A percentile compares a stretch with the other conserved stretches of the same genome.
phyloP scores from a whole-genome alignment of 2,329 filamentous ascomycete genomes.

The Coniella vitis region DNA sequence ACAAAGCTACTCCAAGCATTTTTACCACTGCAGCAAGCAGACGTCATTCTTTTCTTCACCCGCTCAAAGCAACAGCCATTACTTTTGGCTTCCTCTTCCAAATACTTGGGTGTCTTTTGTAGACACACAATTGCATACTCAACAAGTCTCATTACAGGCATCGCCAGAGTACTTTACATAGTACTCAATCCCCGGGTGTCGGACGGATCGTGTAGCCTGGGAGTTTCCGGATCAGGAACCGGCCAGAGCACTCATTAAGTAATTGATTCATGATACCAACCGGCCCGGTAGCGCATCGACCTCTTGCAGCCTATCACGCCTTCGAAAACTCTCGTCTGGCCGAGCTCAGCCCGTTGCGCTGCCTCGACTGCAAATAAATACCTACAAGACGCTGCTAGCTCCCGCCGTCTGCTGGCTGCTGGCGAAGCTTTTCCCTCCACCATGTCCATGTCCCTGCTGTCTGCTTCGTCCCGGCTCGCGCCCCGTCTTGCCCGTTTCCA shows the following conservation, averaged over 20 bases:
- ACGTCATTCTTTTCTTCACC: too few relatives aligned
- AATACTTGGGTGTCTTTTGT: too few relatives aligned
- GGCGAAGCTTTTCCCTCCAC: slow-evolving; percentile 18
- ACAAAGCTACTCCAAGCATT: too few relatives aligned
- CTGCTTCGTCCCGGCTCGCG: slow-evolving; percentile 18
- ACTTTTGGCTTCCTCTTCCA: too few relatives aligned
- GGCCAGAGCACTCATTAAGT: slow-evolving; percentile 1
- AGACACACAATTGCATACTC: too few relatives aligned
- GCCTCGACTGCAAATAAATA: not conserved
- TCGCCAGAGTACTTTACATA: too few relatives aligned
- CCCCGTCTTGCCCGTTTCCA: slow-evolving; percentile 23
- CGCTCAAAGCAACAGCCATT: too few relatives aligned
- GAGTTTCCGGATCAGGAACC: not conserved
- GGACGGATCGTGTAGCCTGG: slow-evolving; percentile 1
- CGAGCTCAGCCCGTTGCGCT: too few relatives aligned
- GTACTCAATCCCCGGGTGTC: slow-evolving; percentile 1
- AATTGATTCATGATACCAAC: slow-evolving; percentile 12
- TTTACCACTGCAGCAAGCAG: too few relatives aligned
- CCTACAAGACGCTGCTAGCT: not conserved
- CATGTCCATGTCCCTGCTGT: slow-evolving; percentile 17
- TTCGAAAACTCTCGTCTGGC: not conserved
- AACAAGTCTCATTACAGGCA: too few relatives aligned
- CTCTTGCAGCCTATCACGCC: slow-evolving; percentile 6
- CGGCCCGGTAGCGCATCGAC: slow-evolving; percentile 11
- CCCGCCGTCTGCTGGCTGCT: not conserved